Conservation (phyloP, 768 basidiomycete species). For the Mycena floridula region DNA sequence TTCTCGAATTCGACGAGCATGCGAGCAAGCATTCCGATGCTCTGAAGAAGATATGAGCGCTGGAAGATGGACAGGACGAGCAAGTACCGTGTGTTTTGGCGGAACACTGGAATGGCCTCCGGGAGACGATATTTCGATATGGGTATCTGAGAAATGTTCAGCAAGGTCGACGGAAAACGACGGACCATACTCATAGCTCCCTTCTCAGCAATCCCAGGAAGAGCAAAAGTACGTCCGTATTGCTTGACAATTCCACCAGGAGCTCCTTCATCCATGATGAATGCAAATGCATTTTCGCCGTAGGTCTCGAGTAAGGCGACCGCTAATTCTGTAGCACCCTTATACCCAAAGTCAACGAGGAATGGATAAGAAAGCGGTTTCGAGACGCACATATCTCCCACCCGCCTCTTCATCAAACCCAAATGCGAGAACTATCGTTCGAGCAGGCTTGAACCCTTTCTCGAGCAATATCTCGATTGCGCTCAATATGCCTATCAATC, state of each 20-base stretch:
- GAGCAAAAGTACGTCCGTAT: constrained; percentile 51
- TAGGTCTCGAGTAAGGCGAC: constrained; percentile 50
- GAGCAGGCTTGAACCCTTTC: constrained; percentile 57
- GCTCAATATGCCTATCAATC: too few relatives aligned
- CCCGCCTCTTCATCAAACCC: constrained; percentile 77
- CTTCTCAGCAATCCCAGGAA: constrained; percentile 67
- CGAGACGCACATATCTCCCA: constrained; percentile 34
- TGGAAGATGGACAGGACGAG: background rate
- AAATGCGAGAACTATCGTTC: constrained; percentile 57
- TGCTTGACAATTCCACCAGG: constrained; percentile 44
- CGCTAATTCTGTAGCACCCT: constrained; percentile 53
- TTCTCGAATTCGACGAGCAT: constrained; percentile 64
- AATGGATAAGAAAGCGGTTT: constrained; percentile 1
- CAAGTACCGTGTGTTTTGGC: constrained; percentile 65
- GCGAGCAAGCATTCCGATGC: constrained; percentile 75
- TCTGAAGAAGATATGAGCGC: constrained; percentile 29
- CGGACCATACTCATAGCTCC: constrained; percentile 45
- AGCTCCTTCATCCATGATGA: constrained; percentile 82
- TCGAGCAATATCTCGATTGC: constrained; percentile 60
- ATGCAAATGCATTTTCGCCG: constrained; percentile 64
- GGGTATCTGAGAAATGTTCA: constrained; percentile 48
- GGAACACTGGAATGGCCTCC: constrained; percentile 89
- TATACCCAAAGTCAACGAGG: background rate
- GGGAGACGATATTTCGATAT: constrained; percentile 56
- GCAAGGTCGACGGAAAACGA: too few relatives aligned